These are phyloP conservation scores for Pleurotus tuber-regium DNA, from an alignment of 768 basidiomycete species.

Conservation along the genomic window DNA sequence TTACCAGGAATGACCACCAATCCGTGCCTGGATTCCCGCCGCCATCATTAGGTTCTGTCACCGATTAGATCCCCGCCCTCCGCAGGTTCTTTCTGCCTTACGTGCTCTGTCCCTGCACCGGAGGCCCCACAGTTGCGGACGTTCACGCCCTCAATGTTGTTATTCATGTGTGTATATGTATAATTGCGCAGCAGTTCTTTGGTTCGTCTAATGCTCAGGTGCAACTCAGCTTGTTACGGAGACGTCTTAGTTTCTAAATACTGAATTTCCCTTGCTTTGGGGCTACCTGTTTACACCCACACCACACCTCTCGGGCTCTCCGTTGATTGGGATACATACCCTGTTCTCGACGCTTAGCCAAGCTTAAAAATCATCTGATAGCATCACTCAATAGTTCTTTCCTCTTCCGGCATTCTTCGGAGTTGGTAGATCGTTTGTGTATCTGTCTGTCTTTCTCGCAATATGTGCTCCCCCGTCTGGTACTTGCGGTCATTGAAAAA, in stretches of 20 bases:
- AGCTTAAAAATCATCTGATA: not conserved
- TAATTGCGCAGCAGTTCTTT: not conserved
- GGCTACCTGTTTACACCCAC: not conserved
- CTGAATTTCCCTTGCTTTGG: not conserved
- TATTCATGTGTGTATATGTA: too few species aligned
- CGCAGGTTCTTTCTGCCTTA: not conserved
- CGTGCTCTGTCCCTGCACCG: not conserved
- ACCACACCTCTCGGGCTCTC: not conserved
- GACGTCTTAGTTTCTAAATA: not conserved
- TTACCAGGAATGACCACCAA: not conserved
- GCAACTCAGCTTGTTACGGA: too few species aligned
- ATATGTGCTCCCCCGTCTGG: not conserved
- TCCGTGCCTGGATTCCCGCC: slow-evolving; percentile 4
- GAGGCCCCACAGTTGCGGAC: not conserved
- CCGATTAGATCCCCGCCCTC: not conserved
- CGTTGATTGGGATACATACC: not conserved
- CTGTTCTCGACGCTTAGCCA: not conserved
- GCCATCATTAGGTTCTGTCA: not conserved
- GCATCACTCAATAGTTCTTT: not conserved
- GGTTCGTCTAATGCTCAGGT: too few species aligned
- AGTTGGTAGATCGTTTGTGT: not conserved
- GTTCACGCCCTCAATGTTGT: not conserved
- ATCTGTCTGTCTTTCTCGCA: not conserved
- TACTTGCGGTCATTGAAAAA: too few species aligned
- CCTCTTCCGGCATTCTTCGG: slow-evolving; percentile 1